phyloP scores from a whole-genome alignment of 2,329 filamentous ascomycete species.

The Stagonosporopsis rhizophila region DNA sequence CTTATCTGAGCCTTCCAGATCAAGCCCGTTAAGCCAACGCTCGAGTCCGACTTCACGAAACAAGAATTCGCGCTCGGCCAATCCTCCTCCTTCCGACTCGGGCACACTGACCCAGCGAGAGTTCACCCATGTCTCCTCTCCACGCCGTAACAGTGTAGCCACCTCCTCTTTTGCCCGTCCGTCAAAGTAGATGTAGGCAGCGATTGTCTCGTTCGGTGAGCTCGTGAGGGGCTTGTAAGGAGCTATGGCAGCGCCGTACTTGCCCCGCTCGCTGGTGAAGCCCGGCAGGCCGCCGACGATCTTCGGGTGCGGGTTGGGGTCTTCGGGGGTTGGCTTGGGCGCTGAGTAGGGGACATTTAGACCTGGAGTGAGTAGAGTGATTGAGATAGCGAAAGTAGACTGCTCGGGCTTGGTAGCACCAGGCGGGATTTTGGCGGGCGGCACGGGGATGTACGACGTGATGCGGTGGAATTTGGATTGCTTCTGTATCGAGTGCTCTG shows the following conservation, averaged over 20 bases:
- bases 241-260: constrained; percentile 66
- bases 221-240: constrained; percentile 93
- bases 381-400: constrained; percentile 96
- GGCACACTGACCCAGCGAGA: constrained; percentile 97
- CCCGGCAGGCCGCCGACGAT: constrained; percentile 76
- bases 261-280: constrained; percentile 58
- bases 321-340: constrained; percentile 76
- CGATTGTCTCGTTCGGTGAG: constrained; percentile 94
- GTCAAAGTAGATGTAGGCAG: constrained; percentile 99
- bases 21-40: constrained; percentile 93
- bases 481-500: constrained; percentile 94
- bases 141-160: constrained; percentile 86
- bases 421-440: constrained; percentile 76
- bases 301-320: constrained; percentile 82
- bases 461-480: constrained; percentile 91
- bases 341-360: constrained; percentile 92
- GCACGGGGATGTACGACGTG: constrained; percentile 96
- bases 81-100: constrained; percentile 86
- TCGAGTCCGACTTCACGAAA: constrained; percentile 97
- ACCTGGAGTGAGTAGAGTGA: constrained; percentile 88
- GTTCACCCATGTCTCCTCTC: constrained; percentile 99
- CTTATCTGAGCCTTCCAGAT: constrained; percentile 78
- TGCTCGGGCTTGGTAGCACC: constrained; percentile 81
- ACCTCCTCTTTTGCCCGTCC: constrained; percentile 95
- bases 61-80: constrained; percentile 95